These are phyloP conservation scores for Aspergillaceae sp. DNA, from an alignment of 2,329 filamentous ascomycete genomes.

Conservation along the genomic window DNA sequence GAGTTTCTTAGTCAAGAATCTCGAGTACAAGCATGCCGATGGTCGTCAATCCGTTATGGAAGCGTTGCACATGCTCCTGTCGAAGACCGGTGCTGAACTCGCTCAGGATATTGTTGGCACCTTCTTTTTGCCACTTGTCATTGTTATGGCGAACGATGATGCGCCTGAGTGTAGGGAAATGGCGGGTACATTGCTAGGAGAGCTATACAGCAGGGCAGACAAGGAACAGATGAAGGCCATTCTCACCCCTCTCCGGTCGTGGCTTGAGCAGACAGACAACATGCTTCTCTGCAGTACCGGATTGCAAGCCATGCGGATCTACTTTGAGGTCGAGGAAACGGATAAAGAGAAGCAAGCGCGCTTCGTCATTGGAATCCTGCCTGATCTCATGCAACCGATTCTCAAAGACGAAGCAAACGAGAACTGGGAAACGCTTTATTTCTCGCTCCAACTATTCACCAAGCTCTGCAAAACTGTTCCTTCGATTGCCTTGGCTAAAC, in stretches of 20 bases:
- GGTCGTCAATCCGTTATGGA: slow-evolving; percentile 91
- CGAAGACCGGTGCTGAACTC: slow-evolving; percentile 72
- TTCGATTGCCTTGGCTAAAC: slow-evolving; percentile 51
- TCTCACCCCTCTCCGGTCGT: slow-evolving; percentile 60
- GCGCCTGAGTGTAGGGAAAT: slow-evolving; percentile 76
- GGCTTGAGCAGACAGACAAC: slow-evolving; percentile 69
- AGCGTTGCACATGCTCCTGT: slow-evolving; percentile 73
- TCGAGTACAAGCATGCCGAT: slow-evolving; percentile 81
- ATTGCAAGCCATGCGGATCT: slow-evolving; percentile 72
- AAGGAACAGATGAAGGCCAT: slow-evolving; percentile 63
- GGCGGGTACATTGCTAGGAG: slow-evolving; percentile 69
- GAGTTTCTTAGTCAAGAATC: slow-evolving; percentile 77
- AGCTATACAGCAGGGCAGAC: slow-evolving; percentile 70
- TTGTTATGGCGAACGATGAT: slow-evolving; percentile 82
- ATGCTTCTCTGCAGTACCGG: slow-evolving; percentile 61
- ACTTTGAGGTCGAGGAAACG: slow-evolving; percentile 62
- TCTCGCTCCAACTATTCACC: slow-evolving; percentile 59
- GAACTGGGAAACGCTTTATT: slow-evolving; percentile 63
- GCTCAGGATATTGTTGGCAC: slow-evolving; percentile 72
- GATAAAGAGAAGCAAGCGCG: slow-evolving; percentile 61
- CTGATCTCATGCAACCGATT: slow-evolving; percentile 46
- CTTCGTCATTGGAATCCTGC: slow-evolving; percentile 46
- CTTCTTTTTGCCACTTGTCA: slow-evolving; percentile 77
- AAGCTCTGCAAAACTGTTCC: slow-evolving; percentile 62
- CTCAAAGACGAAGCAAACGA: slow-evolving; percentile 45